phyloP scores from a whole-genome alignment of 805 yeast species.

The Blastobotrys attinorum region DNA sequence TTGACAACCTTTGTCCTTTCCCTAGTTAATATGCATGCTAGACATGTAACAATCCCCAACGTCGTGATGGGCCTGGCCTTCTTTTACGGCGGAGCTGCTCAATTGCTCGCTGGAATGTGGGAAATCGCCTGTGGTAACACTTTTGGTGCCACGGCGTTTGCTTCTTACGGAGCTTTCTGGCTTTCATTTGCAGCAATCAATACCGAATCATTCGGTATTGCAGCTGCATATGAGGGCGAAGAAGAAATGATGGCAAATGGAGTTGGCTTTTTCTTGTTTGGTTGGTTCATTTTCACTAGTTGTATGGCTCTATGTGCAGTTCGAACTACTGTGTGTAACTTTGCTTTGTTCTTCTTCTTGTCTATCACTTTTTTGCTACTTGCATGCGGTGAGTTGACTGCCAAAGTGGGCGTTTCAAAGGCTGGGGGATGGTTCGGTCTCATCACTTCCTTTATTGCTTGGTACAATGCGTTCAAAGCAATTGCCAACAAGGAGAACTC shows the following conservation, averaged over 20 bases:
- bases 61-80: constrained; percentile 55
- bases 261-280: constrained; percentile 49
- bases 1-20: constrained; percentile 53
- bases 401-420: constrained; percentile 33
- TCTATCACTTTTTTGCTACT: constrained; percentile 47
- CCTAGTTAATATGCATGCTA: constrained; percentile 44
- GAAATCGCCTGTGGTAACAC: constrained; percentile 57
- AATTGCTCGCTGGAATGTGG: constrained; percentile 59
- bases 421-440: constrained; percentile 62
- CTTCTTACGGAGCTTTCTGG: constrained; percentile 53
- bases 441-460: constrained; percentile 47
- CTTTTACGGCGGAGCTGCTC: constrained; percentile 58
- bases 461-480: constrained; percentile 59
- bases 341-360: constrained; percentile 45
- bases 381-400: constrained; percentile 43
- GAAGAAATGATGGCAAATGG: constrained; percentile 33
- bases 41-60: constrained; percentile 47
- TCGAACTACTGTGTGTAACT: constrained; percentile 59
- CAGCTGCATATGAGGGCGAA: constrained; percentile 36
- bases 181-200: constrained; percentile 50
- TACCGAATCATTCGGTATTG: constrained; percentile 45
- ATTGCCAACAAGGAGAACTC: constrained; percentile 36
- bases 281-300: constrained; percentile 56
- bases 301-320: constrained; percentile 46
- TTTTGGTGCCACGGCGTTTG: constrained; percentile 49